Evolutionary conservation across 805 yeast species (phyloP).

Genomic region (Blastobotrys muscicola): DNA sequence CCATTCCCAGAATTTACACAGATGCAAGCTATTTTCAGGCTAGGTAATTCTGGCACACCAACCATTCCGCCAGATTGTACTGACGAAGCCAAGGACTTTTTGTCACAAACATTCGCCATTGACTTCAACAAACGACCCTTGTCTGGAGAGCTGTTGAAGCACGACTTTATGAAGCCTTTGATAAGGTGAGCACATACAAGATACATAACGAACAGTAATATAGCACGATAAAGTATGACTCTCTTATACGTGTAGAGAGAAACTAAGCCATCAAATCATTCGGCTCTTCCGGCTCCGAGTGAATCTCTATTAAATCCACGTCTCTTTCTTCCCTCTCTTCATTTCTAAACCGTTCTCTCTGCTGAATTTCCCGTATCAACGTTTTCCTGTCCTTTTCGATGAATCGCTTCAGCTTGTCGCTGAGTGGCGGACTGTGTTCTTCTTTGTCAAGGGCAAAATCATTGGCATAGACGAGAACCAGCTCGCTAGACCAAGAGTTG

Average conservation of each 20-base stretch:
- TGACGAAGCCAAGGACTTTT: conserved; percentile 55
- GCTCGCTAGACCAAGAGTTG: conserved; percentile 14
- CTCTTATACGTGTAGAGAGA: too few species aligned
- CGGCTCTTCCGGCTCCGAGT: too few species aligned
- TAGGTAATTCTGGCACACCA: conserved; percentile 76
- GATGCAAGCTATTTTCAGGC: conserved; percentile 93
- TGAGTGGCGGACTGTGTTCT: conserved; percentile 5
- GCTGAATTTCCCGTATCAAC: background rate
- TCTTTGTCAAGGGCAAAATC: conserved; percentile 10
- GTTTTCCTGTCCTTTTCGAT: conserved; percentile 8
- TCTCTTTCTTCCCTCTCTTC: too few species aligned
- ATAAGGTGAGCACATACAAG: too few species aligned
- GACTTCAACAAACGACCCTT: conserved; percentile 67
- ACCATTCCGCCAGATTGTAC: conserved; percentile 61
- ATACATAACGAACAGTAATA: too few species aligned
- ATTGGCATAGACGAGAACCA: conserved; percentile 15
- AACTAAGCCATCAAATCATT: too few species aligned
- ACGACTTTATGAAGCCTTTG: conserved; percentile 37
- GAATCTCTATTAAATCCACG: too few species aligned
- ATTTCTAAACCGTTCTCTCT: background rate
- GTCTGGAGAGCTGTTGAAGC: conserved; percentile 59
- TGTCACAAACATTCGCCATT: conserved; percentile 57
- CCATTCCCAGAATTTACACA: conserved; percentile 93
- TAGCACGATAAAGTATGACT: too few species aligned
- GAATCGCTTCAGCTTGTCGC: conserved; percentile 8